Evolutionary conservation across 2,329 filamentous ascomycete genomes (phyloP), one percentile per base, ranked within the genome.

Genomic region (Parascedosporium putredinis): DNA sequence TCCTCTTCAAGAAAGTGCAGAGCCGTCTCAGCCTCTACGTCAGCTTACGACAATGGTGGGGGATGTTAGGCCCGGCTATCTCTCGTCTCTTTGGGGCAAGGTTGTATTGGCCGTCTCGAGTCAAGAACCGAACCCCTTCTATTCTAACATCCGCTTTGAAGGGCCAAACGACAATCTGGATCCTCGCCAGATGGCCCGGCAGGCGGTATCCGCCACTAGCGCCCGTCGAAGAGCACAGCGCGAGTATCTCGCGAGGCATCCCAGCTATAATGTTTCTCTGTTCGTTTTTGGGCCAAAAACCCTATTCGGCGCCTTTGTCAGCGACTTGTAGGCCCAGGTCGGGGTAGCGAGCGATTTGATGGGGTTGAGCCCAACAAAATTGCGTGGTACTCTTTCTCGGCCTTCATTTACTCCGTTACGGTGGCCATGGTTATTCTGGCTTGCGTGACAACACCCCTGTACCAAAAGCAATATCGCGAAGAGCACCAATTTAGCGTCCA

Each of bases 401-500:
- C 88, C 3, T 86, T 98, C 58, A 87, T 97, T 50, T 98, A 98
- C 63, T 82, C 85, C 22, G 86, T 88, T 12, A 96, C 98, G 54
- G 87, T 97, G 38, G 87, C 88, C 47, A 98, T 98, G 94, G 93
- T 98, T n/a, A 68, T 96, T 42, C 76, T 98, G 47, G 93, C 93
- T 25, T 98, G 91, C 61, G 75, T 97, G 47, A 95, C 90, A 1
- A 98, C 93, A 1, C 93, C 93, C 1, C 71, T 98, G 14, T 98
- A 94, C 62, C 93, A 98, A 62, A 88, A 86, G 62, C 76, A 89
- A 57, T 94, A 96, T 61, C 91, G 90, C 58, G 64, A 78, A 49
- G 70, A 64, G 5, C 74, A 81, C 40, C 66, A 74, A 51, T 81
- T 80, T 60, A 81, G 73, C 52, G 70, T 78, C 43, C 75, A 73